Conservation (phyloP, 768 basidiomycete genomes). For the Rhizopogon rudus region DNA sequence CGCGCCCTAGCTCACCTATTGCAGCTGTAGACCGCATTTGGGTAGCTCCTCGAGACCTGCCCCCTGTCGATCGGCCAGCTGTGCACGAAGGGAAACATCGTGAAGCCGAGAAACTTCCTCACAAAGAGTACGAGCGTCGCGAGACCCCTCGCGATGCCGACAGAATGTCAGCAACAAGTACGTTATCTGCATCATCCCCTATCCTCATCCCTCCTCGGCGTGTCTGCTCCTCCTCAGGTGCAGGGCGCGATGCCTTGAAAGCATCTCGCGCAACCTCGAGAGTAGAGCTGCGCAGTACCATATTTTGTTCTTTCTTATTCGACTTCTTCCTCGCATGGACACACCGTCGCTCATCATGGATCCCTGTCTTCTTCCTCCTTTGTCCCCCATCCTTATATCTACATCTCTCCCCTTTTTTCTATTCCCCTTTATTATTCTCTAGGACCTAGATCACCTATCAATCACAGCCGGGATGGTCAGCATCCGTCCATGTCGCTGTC, state of each 20-base stretch:
- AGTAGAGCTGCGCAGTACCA: constrained; percentile 32
- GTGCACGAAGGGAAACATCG: constrained; percentile 21
- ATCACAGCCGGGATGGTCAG: constrained; percentile 26
- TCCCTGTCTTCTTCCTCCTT: constrained; percentile 26
- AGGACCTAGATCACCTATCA: constrained; percentile 36
- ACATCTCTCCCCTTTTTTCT: constrained; percentile 20
- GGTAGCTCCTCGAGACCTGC: constrained; percentile 9
- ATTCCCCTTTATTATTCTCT: constrained; percentile 32
- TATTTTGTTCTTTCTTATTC: constrained; percentile 30
- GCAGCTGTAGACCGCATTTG: constrained; percentile 22
- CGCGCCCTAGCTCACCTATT: constrained; percentile 4
- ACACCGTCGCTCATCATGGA: constrained; percentile 39
- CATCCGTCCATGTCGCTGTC: constrained; percentile 11
- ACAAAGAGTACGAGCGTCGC: constrained; percentile 16
- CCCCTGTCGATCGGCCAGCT: constrained; percentile 9
- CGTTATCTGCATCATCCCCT: constrained; percentile 42
- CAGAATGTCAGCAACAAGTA: constrained; percentile 37
- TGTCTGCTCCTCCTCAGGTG: constrained; percentile 34
- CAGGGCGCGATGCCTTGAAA: constrained; percentile 27
- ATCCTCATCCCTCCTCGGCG: constrained; percentile 30
- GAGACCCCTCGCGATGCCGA: constrained; percentile 23
- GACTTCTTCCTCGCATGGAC: constrained; percentile 34
- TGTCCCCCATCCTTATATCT: constrained; percentile 26
- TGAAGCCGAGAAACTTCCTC: constrained; percentile 14
- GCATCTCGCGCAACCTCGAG: constrained; percentile 43